Evolutionary conservation across 169 alveolate genomes (phyloP), one percentile per base, ranked within the genome.

Genomic region (Hepatocystis sp.): DNA sequence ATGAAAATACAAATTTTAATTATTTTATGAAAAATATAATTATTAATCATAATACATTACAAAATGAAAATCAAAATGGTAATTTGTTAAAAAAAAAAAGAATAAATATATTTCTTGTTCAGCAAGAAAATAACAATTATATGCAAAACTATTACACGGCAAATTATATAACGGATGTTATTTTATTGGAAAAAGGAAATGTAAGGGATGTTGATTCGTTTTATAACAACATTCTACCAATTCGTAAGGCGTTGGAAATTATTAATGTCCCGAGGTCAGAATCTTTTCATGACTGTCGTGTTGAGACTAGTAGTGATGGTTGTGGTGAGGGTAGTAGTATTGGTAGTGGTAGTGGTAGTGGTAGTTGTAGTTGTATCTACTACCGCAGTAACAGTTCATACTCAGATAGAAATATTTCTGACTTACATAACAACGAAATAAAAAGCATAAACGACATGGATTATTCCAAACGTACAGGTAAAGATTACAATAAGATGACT

Each of bases 11-110:
- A 23, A 23, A 2, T 2, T 76, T 56, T 15, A 56, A 56, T 30
- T 44, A 49, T 15, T 44, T 76, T 49, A 60, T 76, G 71, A 76
- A 30, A 11, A 76, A 76, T 44, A 76, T 76, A 11, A 76, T 76
- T 27, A 58, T 76, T 15, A 76, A 44, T 39, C 88, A 76, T 39
- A 76, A 30, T 27, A 76, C 53, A 4, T 44, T 76, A 25, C 17
- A 58, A 13, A 56, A 23, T 25, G n/a, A n/a, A n/a, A n/a, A n/a
- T n/a, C n/a, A n/a, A n/a, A 46, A 58, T 2, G 34, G 39, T 13
- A 56, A 58, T 10, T 2, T 30, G 3, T 58, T 42, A 1, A 30
- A 36, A 19, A 34, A 53, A 3, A 76, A 76, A 36, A 58, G 44
- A 46, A 40, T 76, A 0, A 76, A 76, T 39, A 46, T 76, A 17